Percentiles rank a stretch among this genome's conserved stretches.
Evolutionary conservation across 805 yeast genomes (phyloP).

Genomic region (Wickerhamiella hasegawae): DNA sequence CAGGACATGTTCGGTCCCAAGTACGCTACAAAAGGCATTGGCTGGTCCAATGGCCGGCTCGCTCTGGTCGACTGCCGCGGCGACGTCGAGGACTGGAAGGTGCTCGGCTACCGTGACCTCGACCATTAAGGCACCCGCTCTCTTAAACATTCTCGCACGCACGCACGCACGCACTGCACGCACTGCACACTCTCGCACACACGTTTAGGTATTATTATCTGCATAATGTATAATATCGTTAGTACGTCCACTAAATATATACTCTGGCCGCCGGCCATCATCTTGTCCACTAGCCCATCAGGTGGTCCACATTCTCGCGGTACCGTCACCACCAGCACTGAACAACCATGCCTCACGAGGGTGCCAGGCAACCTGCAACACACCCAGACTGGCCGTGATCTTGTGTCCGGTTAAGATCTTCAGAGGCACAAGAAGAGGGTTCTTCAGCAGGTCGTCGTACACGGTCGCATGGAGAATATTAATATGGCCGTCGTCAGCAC

Average conservation of each 20-base stretch:
- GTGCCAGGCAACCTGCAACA: conserved; percentile 82
- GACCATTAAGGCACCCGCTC: too few species aligned
- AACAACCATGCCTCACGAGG: conserved; percentile 97
- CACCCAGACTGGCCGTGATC: conserved; percentile 66
- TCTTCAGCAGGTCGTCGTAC: conserved; percentile 87
- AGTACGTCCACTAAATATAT: too few species aligned
- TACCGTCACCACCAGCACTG: conserved; percentile 92
- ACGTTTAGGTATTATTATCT: too few species aligned
- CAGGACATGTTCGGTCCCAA: conserved; percentile 45
- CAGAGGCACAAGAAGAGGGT: conserved; percentile 89
- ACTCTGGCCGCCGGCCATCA: conserved; percentile 35
- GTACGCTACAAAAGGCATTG: conserved; percentile 25
- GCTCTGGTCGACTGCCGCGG: conserved; percentile 59
- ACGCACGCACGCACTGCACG: too few species aligned
- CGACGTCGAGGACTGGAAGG: conserved; percentile 52
- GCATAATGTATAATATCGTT: too few species aligned
- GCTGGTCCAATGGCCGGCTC: conserved; percentile 57
- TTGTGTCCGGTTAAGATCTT: conserved; percentile 88
- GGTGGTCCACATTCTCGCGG: conserved; percentile 93
- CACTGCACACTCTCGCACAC: too few species aligned
- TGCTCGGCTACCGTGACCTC: conserved; percentile 31
- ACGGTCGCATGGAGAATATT: conserved; percentile 95
- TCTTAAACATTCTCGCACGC: too few species aligned
- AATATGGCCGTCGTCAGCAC: conserved; percentile 84
- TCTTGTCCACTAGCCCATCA: conserved; percentile 15